Evolutionary conservation across 1,139 yeast species (phyloP).

Genomic region (Lodderomyces metapsilosis): DNA sequence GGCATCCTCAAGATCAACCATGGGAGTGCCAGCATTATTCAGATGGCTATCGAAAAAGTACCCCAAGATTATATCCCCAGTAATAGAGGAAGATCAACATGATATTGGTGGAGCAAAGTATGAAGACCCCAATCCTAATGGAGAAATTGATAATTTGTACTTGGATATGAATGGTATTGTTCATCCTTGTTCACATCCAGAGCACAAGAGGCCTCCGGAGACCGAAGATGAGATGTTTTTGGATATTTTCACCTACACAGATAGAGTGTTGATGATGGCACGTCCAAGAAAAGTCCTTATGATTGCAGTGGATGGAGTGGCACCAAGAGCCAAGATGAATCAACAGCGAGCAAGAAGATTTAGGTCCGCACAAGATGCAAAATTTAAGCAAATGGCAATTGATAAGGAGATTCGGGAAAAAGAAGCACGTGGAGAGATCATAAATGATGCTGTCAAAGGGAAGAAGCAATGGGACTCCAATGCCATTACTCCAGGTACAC

Average conservation of each 20-base stretch:
- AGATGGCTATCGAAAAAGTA: constrained; percentile 94
- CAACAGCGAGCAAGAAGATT: constrained; percentile 96
- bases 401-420: constrained; percentile 50
- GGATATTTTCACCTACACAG: constrained; percentile 86
- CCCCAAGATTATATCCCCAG: constrained; percentile 92
- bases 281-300: constrained; percentile 87
- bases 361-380: constrained; percentile 91
- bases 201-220: constrained; percentile 88
- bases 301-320: constrained; percentile 99
- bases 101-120: constrained; percentile 58
- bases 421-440: constrained; percentile 60
- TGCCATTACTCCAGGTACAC: constrained; percentile 99
- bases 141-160: constrained; percentile 87
- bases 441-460: constrained; percentile 61
- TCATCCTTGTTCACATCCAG: constrained; percentile 97
- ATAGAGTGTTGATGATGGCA: constrained; percentile 87
- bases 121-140: constrained; percentile 84
- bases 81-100: constrained; percentile 67
- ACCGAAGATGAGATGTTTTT: constrained; percentile 94
- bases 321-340: constrained; percentile 98
- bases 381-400: constrained; percentile 52
- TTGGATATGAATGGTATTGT: constrained; percentile 97
- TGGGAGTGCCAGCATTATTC: constrained; percentile 95
- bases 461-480: constrained; percentile 81
- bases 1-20: constrained; percentile 12